Conservation (phyloP, 805 yeast species). For the Yarrowia keelungensis region DNA sequence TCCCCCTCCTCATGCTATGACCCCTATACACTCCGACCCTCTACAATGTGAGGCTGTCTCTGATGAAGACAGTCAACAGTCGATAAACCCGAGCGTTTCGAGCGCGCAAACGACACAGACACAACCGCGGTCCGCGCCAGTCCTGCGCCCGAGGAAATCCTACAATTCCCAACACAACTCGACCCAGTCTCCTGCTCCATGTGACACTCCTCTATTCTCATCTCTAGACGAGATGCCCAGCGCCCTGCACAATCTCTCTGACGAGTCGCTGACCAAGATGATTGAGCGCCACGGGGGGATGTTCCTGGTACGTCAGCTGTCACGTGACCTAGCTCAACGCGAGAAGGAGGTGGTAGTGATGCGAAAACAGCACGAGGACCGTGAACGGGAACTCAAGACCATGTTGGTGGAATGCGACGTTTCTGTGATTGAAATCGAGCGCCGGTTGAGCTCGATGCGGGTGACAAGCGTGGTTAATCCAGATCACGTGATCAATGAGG, state of each 20-base stretch:
- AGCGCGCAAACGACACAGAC: not conserved
- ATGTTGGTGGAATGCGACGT: conserved; percentile 47
- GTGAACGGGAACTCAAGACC: conserved; percentile 47
- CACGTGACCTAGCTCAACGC: conserved; percentile 57
- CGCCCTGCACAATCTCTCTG: conserved; percentile 51
- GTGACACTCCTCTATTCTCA: conserved; percentile 2
- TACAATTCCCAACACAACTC: not conserved
- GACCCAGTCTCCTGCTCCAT: not conserved
- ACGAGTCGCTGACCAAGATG: conserved; percentile 48
- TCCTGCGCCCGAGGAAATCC: conserved; percentile 2
- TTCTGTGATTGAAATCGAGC: conserved; percentile 46
- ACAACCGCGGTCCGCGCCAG: conserved; percentile 1
- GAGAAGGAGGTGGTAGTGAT: conserved; percentile 56
- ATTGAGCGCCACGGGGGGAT: conserved; percentile 50
- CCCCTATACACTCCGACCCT: conserved; percentile 13
- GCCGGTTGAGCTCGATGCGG: conserved; percentile 43
- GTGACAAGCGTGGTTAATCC: conserved; percentile 43
- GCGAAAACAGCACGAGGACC: conserved; percentile 48
- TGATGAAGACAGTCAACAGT: conserved; percentile 4
- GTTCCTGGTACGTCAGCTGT: conserved; percentile 56
- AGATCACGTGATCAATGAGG: conserved; percentile 43
- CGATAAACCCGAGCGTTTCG: not conserved
- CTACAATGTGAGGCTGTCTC: conserved; percentile 14
- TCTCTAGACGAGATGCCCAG: conserved; percentile 48
- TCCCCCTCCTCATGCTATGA: conserved; percentile 15